Percentiles rank a stretch among this genome's conserved stretches.
Conservation (phyloP, 2,329 filamentous ascomycete genomes). For the Diaporthe australafricana region DNA sequence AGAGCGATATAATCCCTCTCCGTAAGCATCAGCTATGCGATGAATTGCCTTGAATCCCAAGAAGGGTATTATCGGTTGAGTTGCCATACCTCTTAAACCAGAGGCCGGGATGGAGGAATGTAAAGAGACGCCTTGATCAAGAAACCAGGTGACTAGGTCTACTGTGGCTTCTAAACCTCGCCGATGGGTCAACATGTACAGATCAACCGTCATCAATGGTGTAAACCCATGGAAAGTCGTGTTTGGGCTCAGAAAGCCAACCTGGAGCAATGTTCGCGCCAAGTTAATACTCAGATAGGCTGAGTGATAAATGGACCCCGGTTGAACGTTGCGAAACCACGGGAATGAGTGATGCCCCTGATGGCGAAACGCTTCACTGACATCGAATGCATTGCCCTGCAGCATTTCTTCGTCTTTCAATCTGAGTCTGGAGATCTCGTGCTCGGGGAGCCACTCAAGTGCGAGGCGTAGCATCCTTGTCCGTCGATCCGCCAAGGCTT, state of each 20-base stretch:
- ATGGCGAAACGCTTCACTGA: neutral
- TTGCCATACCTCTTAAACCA: neutral
- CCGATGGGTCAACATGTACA: neutral
- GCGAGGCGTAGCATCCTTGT: neutral
- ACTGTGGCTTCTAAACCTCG: neutral
- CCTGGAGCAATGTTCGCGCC: neutral
- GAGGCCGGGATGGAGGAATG: neutral
- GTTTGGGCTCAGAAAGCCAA: neutral
- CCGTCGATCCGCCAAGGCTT: neutral
- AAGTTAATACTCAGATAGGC: neutral
- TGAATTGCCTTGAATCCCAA: neutral
- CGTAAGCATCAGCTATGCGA: neutral
- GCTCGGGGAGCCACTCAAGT: neutral
- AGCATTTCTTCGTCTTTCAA: neutral
- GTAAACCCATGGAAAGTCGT: neutral
- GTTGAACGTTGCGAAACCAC: neutral
- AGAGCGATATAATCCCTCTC: neutral
- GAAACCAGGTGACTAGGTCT: neutral
- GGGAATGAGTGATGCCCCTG: neutral
- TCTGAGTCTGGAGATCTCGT: neutral
- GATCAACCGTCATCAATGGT: neutral
- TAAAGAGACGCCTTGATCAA: neutral
- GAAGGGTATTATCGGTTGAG: neutral
- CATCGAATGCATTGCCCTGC: neutral
- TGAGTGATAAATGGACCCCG: neutral